A percentile compares a stretch with the other conserved stretches of the same genome.
Evolutionary conservation across 2,329 filamentous ascomycete species (phyloP).

Genomic region (Diaporthe nobilis): DNA sequence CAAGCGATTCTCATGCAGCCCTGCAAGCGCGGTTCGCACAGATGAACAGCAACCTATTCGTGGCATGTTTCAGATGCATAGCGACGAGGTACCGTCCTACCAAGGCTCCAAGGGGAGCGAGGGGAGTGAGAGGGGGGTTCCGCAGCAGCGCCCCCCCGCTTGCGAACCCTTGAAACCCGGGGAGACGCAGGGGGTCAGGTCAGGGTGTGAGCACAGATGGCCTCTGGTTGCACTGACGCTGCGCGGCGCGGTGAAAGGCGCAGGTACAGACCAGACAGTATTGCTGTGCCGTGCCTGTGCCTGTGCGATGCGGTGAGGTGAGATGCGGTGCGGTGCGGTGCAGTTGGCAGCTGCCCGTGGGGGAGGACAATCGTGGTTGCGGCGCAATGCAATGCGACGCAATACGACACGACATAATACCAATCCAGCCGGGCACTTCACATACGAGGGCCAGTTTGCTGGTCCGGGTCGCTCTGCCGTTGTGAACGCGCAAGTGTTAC

Average conservation of each 20-base stretch:
- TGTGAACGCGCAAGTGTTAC: neutral
- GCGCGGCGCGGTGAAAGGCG: neutral
- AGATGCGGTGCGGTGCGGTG: neutral
- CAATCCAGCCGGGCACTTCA: neutral
- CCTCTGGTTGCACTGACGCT: conserved; percentile 11
- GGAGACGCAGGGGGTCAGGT: conserved; percentile 29
- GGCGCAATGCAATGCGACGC: neutral
- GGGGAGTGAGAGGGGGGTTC: neutral
- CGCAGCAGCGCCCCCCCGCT: conserved; percentile 29
- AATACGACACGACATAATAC: neutral
- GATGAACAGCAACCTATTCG: conserved; percentile 35
- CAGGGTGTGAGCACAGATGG: conserved; percentile 23
- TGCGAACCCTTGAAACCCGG: conserved; percentile 33
- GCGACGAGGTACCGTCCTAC: conserved; percentile 24
- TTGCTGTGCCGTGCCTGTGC: neutral
- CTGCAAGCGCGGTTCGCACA: conserved; percentile 35
- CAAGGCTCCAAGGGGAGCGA: neutral
- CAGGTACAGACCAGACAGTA: neutral
- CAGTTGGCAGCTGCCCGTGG: conserved; percentile 13
- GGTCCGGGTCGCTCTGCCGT: neutral
- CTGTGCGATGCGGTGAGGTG: neutral
- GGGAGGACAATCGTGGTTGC: neutral
- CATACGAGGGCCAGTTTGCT: conserved; percentile 4
- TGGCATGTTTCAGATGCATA: conserved; percentile 32
- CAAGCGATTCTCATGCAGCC: conserved; percentile 36